Conservation (phyloP, 2,329 filamentous ascomycete species). For the Paracamarosporium sp. region DNA sequence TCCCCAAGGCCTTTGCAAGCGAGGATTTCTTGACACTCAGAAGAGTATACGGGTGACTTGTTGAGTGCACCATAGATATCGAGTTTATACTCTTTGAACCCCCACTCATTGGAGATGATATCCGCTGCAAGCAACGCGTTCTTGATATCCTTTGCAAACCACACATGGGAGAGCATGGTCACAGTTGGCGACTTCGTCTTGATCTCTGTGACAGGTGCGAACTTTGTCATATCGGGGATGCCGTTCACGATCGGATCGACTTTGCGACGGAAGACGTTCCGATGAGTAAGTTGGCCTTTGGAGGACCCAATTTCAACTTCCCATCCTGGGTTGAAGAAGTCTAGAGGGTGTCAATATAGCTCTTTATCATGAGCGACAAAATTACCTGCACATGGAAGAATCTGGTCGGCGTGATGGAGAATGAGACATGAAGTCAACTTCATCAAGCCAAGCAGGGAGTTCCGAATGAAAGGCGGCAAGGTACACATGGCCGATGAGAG, state of each 20-base stretch:
- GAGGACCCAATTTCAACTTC: constrained; percentile 67
- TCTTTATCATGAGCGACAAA: not conserved
- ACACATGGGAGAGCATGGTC: constrained; percentile 69
- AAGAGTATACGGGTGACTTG: constrained; percentile 67
- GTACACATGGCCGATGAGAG: constrained; percentile 50
- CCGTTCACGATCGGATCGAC: constrained; percentile 71
- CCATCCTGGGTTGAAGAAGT: constrained; percentile 71
- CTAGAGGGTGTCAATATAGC: constrained; percentile 47
- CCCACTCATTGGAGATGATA: constrained; percentile 70
- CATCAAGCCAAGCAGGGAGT: constrained; percentile 48
- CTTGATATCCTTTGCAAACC: constrained; percentile 69
- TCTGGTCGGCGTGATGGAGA: constrained; percentile 63
- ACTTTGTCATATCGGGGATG: constrained; percentile 69
- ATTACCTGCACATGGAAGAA: constrained; percentile 44
- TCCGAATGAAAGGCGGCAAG: constrained; percentile 49
- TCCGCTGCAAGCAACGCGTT: constrained; percentile 69
- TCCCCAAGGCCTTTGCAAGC: constrained; percentile 61
- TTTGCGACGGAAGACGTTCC: constrained; percentile 64
- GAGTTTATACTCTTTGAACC: constrained; percentile 69
- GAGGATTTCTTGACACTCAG: constrained; percentile 64
- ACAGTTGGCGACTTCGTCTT: constrained; percentile 66
- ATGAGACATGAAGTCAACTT: constrained; percentile 50
- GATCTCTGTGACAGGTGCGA: constrained; percentile 66
- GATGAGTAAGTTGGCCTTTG: constrained; percentile 63
- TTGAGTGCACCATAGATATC: constrained; percentile 70